Evolutionary conservation across 2,329 filamentous ascomycete species (phyloP).

Genomic region (Anisogramma anomala): DNA sequence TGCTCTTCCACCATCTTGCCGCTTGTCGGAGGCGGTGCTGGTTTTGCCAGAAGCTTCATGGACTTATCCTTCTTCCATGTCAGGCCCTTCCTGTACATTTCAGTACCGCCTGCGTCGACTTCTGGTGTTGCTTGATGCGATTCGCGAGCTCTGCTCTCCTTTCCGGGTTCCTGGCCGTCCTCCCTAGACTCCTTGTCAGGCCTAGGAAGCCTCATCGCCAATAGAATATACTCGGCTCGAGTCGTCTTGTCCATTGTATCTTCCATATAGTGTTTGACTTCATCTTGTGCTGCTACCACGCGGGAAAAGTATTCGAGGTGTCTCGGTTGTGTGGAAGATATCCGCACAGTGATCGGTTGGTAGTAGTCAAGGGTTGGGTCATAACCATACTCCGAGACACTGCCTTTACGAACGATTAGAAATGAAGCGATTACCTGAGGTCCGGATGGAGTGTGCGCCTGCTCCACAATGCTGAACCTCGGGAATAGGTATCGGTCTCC

Average conservation of each 20-base stretch:
- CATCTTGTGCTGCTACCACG: constrained; percentile 51
- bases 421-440: constrained; percentile 63
- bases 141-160: constrained; percentile 14
- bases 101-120: constrained; percentile 13
- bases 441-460: constrained; percentile 37
- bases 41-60: constrained; percentile 7
- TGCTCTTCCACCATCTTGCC: constrained; percentile 7
- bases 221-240: constrained; percentile 52
- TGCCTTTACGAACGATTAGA: constrained; percentile 62
- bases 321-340: constrained; percentile 42
- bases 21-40: constrained; percentile 1
- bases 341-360: constrained; percentile 57
- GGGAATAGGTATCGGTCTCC: constrained; percentile 72
- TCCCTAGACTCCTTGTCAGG: constrained; percentile 25
- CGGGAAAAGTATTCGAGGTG: constrained; percentile 49
- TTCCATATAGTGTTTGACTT: constrained; percentile 57
- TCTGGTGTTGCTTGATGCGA: constrained; percentile 17
- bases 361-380: constrained; percentile 59
- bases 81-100: constrained; percentile 9
- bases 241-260: constrained; percentile 60
- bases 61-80: constrained; percentile 14
- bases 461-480: constrained; percentile 65
- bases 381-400: constrained; percentile 52
- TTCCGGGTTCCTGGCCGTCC: constrained; percentile 21
- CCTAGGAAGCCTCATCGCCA: constrained; percentile 55